Evolutionary conservation across 192 early-diverging fungal species (phyloP).

Genomic region (Funneliformis mosseae): DNA sequence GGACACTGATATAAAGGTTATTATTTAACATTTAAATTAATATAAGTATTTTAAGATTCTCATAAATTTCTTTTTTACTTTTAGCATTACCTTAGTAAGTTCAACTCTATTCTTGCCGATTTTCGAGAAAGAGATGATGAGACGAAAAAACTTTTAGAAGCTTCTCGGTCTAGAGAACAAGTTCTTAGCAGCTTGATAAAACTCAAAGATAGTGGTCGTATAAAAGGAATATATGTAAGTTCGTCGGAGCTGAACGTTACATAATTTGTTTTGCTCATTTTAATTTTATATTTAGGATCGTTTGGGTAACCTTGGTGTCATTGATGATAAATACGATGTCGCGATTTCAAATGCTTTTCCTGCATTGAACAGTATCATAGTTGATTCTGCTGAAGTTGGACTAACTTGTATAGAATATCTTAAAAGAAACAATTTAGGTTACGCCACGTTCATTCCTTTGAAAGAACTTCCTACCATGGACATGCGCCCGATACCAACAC

Average conservation of each 20-base stretch:
- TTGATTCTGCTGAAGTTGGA: conserved; percentile 82
- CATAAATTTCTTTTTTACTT: conserved; percentile 4
- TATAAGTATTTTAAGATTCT: neutral
- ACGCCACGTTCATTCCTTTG: conserved; percentile 82
- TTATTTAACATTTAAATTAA: neutral
- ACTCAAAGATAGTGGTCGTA: conserved; percentile 70
- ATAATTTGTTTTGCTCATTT: neutral
- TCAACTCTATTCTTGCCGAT: conserved; percentile 40
- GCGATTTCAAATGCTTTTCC: conserved; percentile 91
- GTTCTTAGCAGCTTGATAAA: conserved; percentile 70
- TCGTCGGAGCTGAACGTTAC: neutral
- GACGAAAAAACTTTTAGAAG: conserved; percentile 61
- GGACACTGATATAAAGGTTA: neutral
- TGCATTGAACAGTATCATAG: conserved; percentile 85
- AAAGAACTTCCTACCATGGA: conserved; percentile 68
- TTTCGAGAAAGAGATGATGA: conserved; percentile 74
- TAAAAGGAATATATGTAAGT: conserved; percentile 74
- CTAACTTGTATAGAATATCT: conserved; percentile 91
- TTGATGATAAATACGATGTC: conserved; percentile 92
- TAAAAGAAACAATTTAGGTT: conserved; percentile 81
- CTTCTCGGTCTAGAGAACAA: conserved; percentile 66
- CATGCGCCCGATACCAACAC: conserved; percentile 58
- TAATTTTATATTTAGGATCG: conserved; percentile 61
- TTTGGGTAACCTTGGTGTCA: conserved; percentile 93
- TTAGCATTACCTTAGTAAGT: conserved; percentile 31